Conservation (phyloP, 768 basidiomycete species). For the Aureoboletus auriporus region DNA sequence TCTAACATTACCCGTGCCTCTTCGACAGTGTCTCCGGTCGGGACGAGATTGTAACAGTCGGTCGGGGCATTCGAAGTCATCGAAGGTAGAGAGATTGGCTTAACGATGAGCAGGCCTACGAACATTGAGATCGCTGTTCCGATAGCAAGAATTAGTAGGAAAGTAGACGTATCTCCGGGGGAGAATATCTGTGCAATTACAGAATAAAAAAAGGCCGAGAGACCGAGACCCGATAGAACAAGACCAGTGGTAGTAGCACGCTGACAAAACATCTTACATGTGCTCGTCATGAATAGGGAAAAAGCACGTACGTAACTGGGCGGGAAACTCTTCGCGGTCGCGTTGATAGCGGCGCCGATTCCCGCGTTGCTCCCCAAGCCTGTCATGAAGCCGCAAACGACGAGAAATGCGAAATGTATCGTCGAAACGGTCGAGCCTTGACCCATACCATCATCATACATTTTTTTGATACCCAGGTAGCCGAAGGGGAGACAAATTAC, state of each 20-base stretch:
- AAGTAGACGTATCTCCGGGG: conserved; percentile 73
- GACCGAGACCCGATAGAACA: conserved; percentile 83
- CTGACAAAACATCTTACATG: conserved; percentile 30
- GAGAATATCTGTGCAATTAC: conserved; percentile 67
- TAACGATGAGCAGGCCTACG: conserved; percentile 69
- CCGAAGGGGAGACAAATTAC: conserved; percentile 62
- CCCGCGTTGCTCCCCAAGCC: conserved; percentile 78
- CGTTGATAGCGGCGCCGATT: conserved; percentile 65
- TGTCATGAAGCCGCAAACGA: conserved; percentile 64
- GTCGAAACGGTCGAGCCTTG: conserved; percentile 35
- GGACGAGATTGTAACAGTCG: conserved; percentile 20
- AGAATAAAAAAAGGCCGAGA: conserved; percentile 90
- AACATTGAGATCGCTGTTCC: conserved; percentile 81
- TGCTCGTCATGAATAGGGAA: background rate
- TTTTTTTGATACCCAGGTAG: conserved; percentile 68
- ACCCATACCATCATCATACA: conserved; percentile 56
- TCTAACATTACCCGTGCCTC: conserved; percentile 14
- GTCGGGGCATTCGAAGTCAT: conserved; percentile 15
- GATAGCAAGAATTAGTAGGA: conserved; percentile 69
- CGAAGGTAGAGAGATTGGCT: conserved; percentile 58
- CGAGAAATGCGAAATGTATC: conserved; percentile 46
- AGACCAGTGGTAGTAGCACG: conserved; percentile 73
- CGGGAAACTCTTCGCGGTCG: conserved; percentile 80
- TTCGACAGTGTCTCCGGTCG: conserved; percentile 4
- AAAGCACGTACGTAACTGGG: conserved; percentile 52